phyloP scores from a whole-genome alignment of 2,329 filamentous ascomycete species.

The Malbranchea cinnamomea region DNA sequence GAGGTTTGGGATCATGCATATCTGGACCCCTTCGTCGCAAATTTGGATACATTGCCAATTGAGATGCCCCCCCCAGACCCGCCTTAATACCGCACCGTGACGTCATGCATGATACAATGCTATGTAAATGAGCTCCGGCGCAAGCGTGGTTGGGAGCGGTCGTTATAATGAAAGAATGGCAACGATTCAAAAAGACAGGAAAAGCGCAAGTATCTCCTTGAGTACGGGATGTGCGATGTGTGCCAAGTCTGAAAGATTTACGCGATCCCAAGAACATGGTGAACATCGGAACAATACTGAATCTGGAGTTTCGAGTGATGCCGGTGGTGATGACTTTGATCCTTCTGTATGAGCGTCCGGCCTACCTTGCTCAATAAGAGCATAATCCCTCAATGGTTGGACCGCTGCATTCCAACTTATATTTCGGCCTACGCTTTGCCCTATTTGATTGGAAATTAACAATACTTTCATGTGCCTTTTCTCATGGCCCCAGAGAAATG shows the following conservation, averaged over 20 bases:
- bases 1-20: conserved; percentile 14
- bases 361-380: too few species aligned
- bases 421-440: too few species aligned
- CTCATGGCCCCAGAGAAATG: too few species aligned
- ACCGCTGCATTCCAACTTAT: too few species aligned
- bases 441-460: too few species aligned
- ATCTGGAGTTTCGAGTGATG: too few species aligned
- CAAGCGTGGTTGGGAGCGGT: conserved; percentile 13
- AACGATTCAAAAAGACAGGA: conserved; percentile 15
- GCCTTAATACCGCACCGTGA: conserved; percentile 9
- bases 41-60: conserved; percentile 15
- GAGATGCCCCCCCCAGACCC: conserved; percentile 12
- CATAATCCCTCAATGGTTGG: too few species aligned
- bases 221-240: conserved; percentile 17
- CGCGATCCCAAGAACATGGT: too few species aligned
- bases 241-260: conserved; percentile 14
- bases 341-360: too few species aligned
- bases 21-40: conserved; percentile 13
- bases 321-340: too few species aligned
- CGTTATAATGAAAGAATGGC: conserved; percentile 14
- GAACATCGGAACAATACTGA: too few species aligned
- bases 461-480: too few species aligned
- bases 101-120: conserved; percentile 15
- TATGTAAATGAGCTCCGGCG: conserved; percentile 16
- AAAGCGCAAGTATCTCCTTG: conserved; percentile 14